Percentiles rank a stretch among this genome's conserved stretches.
phyloP scores from a whole-genome alignment of 441 rosid species.

The Bocquillonia castaneifolia region DNA sequence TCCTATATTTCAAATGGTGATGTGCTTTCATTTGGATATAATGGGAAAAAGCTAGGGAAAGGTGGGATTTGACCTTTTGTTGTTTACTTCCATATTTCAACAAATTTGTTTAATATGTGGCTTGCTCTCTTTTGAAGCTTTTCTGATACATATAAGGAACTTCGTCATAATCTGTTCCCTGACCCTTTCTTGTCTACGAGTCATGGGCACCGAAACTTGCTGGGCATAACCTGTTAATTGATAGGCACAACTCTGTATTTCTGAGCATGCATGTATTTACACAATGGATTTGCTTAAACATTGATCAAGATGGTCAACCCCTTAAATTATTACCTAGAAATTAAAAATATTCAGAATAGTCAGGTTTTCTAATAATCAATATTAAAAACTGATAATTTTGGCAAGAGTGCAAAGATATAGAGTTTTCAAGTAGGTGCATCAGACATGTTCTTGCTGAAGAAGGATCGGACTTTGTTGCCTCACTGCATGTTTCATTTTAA shows the following conservation, averaged over 20 bases:
- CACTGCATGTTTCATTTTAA: background rate
- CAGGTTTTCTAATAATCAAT: background rate
- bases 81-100: background rate
- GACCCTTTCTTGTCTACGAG: background rate
- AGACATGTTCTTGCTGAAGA: background rate
- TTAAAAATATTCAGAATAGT: too few relatives aligned
- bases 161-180: background rate
- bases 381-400: background rate
- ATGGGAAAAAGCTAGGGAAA: background rate
- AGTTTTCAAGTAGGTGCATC: background rate
- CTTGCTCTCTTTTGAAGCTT: background rate
- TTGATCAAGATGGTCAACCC: background rate
- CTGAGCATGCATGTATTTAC: background rate
- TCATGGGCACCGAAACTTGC: background rate
- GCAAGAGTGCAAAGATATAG: background rate
- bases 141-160: background rate
- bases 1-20: background rate
- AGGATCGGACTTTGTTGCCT: background rate
- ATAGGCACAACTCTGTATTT: background rate
- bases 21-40: background rate
- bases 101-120: background rate
- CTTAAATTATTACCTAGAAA: background rate
- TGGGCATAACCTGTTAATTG: background rate
- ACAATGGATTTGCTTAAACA: background rate
- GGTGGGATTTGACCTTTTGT: background rate